A percentile compares a stretch with the other conserved stretches of the same genome.
phyloP scores from a whole-genome alignment of 495 filamentous ascomycete genomes.

The Cercophora newfieldiana region DNA sequence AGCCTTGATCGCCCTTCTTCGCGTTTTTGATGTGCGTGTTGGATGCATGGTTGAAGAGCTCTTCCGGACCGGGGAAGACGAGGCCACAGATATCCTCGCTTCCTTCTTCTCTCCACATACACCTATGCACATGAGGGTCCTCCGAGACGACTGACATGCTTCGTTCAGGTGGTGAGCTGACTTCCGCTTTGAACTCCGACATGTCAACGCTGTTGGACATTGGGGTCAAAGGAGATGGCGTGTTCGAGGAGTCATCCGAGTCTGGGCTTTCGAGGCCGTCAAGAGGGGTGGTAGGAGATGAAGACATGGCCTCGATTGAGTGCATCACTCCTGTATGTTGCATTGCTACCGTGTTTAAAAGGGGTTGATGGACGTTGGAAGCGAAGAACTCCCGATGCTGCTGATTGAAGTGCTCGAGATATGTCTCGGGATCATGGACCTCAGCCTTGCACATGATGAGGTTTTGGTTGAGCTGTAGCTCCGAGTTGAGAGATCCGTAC shows the following conservation, averaged over 20 bases:
- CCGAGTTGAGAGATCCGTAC: slow-evolving; percentile 17
- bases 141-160: slow-evolving; percentile 24
- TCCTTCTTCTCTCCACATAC: slow-evolving; percentile 34
- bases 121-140: slow-evolving; percentile 24
- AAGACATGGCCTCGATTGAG: slow-evolving; percentile 27
- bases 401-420: slow-evolving; percentile 35
- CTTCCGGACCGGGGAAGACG: slow-evolving; percentile 28
- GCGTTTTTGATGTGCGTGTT: slow-evolving; percentile 33
- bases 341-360: neutral
- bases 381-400: slow-evolving; percentile 28
- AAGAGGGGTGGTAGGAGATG: slow-evolving; percentile 26
- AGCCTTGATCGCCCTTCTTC: slow-evolving; percentile 34
- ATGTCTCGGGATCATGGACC: slow-evolving; percentile 29
- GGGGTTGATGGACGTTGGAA: slow-evolving; percentile 2
- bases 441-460: slow-evolving; percentile 35
- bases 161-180: slow-evolving; percentile 15
- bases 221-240: slow-evolving; percentile 32
- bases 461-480: slow-evolving; percentile 19
- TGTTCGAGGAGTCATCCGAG: slow-evolving; percentile 28
- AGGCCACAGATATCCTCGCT: slow-evolving; percentile 27
- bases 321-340: slow-evolving; percentile 9
- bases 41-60: slow-evolving; percentile 34
- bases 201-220: slow-evolving; percentile 28
- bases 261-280: slow-evolving; percentile 34
- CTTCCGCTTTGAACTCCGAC: slow-evolving; percentile 20